A percentile compares a stretch with the other conserved stretches of the same genome.
Evolutionary conservation across 2,329 filamentous ascomycete genomes (phyloP).

Genomic region (Penicillium olsonii): DNA sequence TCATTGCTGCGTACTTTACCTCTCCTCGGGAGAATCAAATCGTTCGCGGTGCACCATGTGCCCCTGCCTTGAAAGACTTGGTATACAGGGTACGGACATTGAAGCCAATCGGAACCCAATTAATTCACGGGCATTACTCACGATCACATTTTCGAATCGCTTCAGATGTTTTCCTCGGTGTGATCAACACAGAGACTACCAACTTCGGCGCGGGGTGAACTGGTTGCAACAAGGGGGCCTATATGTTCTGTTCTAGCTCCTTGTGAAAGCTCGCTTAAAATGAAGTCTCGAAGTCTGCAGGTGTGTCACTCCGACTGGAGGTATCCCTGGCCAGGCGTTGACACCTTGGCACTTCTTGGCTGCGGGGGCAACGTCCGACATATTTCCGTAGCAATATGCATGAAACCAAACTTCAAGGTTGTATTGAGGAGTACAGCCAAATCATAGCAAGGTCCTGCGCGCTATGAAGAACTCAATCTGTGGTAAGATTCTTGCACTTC

Average conservation of each 20-base stretch:
- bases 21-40: too few species aligned
- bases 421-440: too few species aligned
- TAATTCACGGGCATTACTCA: background rate
- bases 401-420: too few species aligned
- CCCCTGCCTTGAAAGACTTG: too few species aligned
- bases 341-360: conserved; percentile 1
- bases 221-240: background rate
- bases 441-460: too few species aligned
- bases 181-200: background rate
- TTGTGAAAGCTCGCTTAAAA: background rate
- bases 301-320: background rate
- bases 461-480: conserved; percentile 27
- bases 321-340: too few species aligned
- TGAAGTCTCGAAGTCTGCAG: background rate
- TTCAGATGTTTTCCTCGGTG: background rate
- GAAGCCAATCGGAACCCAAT: background rate
- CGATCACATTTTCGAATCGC: background rate
- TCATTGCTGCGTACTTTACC: too few species aligned
- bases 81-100: conserved; percentile 3
- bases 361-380: background rate
- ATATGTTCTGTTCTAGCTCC: too few species aligned
- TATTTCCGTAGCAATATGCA: background rate
- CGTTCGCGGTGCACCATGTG: too few species aligned
- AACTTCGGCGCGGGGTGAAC: background rate
- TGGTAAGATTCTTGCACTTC: too few species aligned